Base-by-base conservation (phyloP, 1,284 basidiomycete genomes). In the Ganoderma sinense region DNA sequence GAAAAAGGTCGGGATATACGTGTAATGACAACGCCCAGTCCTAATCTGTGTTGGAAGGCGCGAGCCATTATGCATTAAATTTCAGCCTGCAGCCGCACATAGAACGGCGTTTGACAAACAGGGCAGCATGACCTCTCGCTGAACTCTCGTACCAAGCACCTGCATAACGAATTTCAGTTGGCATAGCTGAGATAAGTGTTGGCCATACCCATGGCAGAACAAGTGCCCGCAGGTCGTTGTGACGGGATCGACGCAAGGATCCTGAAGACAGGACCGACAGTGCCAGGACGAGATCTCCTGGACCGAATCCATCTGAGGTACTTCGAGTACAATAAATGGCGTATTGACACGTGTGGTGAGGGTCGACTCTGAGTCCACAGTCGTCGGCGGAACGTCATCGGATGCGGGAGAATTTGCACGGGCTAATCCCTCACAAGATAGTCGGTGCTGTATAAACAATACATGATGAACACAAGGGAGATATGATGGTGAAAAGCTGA, bases 171-270 rank as follows among this genome's bases (percentile, higher is more conserved):
- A 40, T 4, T 1, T 59, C 33, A 59, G 58, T 23, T 13, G 20
- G 10, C 20, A 18, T 39, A 11, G 11, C 8, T 39, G 13, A 33
- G 13, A 4, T 8, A 26, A 18, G 36, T 4, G 11, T 26, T 18
- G 18, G 6, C 39, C 20, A 36, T 53, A 70, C 69, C 58, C 62
- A 1, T 67, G 58, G 31, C 65, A 67, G 53, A 70, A 70, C 10
- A 70, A 36, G n/a, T 70, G 69, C 29, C 69, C 69, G 45, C 69
- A 70, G 13, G 36, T 40, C 0, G 69, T 58, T 8, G 59, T 26
- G 31, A 67, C 63, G 2, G 69, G 69, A 1, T 70, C 66, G 23
- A 10, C 31, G 26, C 66, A 65, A 4, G 58, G 65, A 43, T 67
- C 23, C 16, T 33, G 31, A 23, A 67, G 63, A 51, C 69, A 70